These are phyloP conservation scores for Coniochaeta sp. DNA, from an alignment of 2,329 filamentous ascomycete genomes.

Conservation along the genomic window DNA sequence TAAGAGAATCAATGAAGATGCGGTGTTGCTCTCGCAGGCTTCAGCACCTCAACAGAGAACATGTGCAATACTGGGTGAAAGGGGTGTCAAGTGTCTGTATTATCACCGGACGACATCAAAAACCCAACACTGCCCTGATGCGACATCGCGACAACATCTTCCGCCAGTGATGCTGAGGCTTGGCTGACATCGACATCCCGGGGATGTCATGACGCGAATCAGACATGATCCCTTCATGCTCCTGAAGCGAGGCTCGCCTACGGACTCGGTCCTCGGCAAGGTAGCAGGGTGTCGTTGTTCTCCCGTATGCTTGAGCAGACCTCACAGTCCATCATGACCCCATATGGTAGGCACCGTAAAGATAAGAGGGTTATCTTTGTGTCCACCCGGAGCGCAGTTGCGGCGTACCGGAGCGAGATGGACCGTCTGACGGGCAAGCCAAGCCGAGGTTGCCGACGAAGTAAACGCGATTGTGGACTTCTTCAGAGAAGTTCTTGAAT, in stretches of 20 bases:
- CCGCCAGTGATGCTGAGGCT: not conserved
- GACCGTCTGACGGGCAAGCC: not conserved
- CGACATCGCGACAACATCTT: not conserved
- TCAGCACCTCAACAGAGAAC: too few species aligned
- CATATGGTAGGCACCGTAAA: not conserved
- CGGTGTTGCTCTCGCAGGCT: too few species aligned
- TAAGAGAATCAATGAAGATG: too few species aligned
- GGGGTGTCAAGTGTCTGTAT: too few species aligned
- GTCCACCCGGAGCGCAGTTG: not conserved
- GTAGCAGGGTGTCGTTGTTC: not conserved
- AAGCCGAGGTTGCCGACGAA: not conserved
- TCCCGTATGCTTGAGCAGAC: not conserved
- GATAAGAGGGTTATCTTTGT: not conserved
- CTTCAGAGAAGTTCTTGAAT: not conserved
- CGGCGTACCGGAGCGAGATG: not conserved
- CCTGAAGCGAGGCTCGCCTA: not conserved
- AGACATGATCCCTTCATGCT: not conserved
- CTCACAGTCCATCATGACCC: not conserved
- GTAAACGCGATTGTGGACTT: not conserved
- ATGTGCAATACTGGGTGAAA: too few species aligned
- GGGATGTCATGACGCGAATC: not conserved
- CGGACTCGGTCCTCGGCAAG: not conserved
- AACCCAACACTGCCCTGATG: not conserved
- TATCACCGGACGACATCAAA: too few species aligned
- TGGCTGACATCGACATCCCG: not conserved